A percentile compares a stretch with the other conserved stretches of the same genome.
Evolutionary conservation across 2,329 filamentous ascomycete species (phyloP).

Genomic region (Cytospora leucostoma): DNA sequence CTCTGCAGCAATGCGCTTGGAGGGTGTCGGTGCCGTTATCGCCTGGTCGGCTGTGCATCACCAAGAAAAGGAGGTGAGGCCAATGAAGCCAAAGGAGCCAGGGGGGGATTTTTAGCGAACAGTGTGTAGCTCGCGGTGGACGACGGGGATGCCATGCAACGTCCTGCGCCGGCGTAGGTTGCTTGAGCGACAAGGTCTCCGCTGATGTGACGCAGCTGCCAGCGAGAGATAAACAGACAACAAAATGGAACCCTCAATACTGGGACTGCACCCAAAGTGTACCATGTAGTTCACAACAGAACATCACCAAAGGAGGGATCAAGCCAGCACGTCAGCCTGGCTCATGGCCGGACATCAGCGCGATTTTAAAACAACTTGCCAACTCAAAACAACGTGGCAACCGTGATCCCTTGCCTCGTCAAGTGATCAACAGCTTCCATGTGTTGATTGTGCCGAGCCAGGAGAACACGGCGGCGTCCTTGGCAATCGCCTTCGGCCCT

Average conservation of each 20-base stretch:
- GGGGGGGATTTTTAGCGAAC: neutral
- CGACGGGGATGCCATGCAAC: neutral
- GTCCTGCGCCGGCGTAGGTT: neutral
- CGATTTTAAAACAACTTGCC: neutral
- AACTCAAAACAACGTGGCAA: neutral
- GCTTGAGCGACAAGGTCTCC: neutral
- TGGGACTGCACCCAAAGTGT: neutral
- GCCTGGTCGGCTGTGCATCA: neutral
- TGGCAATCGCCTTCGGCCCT: constrained; percentile 15
- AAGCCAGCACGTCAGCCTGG: neutral
- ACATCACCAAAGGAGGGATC: neutral
- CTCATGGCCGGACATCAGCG: neutral
- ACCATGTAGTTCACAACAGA: neutral
- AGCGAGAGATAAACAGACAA: neutral
- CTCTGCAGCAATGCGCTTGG: neutral
- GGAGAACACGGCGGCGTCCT: neutral
- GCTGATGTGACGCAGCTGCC: neutral
- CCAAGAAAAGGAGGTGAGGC: neutral
- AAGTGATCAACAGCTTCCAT: neutral
- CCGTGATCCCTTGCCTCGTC: neutral
- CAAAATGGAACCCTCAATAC: neutral
- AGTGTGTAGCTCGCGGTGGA: neutral
- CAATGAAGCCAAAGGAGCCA: neutral
- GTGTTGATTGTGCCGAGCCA: neutral
- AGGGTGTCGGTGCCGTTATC: neutral